These are phyloP conservation scores for Coniochaeta sp. DNA, from an alignment of 2,329 filamentous ascomycete species.

Conservation along the genomic window DNA sequence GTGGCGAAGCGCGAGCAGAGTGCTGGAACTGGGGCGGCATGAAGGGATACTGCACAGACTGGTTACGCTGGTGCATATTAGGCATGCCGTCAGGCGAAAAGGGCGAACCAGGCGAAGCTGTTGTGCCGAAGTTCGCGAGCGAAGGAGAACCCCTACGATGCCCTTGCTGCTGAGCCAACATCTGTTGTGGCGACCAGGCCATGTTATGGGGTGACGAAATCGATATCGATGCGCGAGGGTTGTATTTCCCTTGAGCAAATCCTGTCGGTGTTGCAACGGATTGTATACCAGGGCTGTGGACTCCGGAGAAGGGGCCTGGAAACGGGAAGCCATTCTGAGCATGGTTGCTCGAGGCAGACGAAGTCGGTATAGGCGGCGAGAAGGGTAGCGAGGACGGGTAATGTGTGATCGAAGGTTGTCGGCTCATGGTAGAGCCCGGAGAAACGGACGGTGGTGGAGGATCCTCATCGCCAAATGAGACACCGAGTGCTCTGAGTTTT, in stretches of 20 bases:
- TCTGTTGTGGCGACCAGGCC: slow-evolving; percentile 50
- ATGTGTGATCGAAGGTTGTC: slow-evolving; percentile 61
- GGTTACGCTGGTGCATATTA: slow-evolving; percentile 46
- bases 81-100: slow-evolving; percentile 47
- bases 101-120: slow-evolving; percentile 60
- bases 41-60: slow-evolving; percentile 52
- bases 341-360: slow-evolving; percentile 68
- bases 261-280: slow-evolving; percentile 59
- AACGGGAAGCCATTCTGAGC: slow-evolving; percentile 50
- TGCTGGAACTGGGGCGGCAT: slow-evolving; percentile 52
- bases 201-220: slow-evolving; percentile 50
- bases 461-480: slow-evolving; percentile 72
- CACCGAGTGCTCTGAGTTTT: slow-evolving; percentile 85
- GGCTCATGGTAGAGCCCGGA: slow-evolving; percentile 54
- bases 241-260: slow-evolving; percentile 41
- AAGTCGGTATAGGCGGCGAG: slow-evolving; percentile 75
- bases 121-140: slow-evolving; percentile 41
- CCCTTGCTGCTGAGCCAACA: slow-evolving; percentile 43
- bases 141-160: slow-evolving; percentile 59
- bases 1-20: slow-evolving; percentile 48
- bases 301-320: slow-evolving; percentile 51
- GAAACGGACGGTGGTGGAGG: slow-evolving; percentile 58
- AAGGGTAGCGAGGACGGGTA: slow-evolving; percentile 70
- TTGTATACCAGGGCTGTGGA: slow-evolving; percentile 55
- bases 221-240: slow-evolving; percentile 66